phyloP scores from a whole-genome alignment of 306 rosid species.

The Abrus pulchellus region DNA sequence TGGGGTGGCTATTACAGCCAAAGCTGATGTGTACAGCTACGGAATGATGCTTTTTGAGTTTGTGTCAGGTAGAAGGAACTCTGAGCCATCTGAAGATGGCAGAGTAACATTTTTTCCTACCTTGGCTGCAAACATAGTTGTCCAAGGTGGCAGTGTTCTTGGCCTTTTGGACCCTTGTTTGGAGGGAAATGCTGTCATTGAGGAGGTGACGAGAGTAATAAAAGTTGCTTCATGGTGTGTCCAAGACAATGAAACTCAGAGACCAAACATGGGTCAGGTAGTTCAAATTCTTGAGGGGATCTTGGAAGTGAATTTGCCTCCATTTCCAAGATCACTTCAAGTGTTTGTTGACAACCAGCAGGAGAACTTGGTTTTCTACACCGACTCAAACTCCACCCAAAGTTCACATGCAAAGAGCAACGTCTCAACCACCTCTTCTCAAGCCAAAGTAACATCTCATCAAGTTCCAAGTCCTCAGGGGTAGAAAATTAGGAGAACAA shows the following conservation, averaged over 20 bases:
- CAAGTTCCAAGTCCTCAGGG: conserved; percentile 10
- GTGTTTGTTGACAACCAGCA: conserved; percentile 49
- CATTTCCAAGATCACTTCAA: conserved; percentile 54
- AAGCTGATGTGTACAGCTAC: conserved; percentile 64
- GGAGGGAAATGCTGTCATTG: conserved; percentile 51
- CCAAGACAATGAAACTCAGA: conserved; percentile 60
- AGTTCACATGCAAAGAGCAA: conserved; percentile 56
- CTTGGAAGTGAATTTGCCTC: conserved; percentile 51
- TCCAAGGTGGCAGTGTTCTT: conserved; percentile 43
- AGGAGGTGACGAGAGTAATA: conserved; percentile 49
- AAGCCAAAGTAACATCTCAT: conserved; percentile 41
- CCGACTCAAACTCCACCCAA: conserved; percentile 56
- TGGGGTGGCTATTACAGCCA: conserved; percentile 57
- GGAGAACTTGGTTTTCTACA: conserved; percentile 53
- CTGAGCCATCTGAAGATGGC: conserved; percentile 54
- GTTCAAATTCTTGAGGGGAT: conserved; percentile 67
- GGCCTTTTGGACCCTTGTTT: conserved; percentile 50
- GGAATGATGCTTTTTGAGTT: conserved; percentile 70
- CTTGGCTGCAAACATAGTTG: conserved; percentile 45
- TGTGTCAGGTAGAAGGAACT: conserved; percentile 61
- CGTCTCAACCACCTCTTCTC: conserved; percentile 43
- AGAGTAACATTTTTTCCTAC: conserved; percentile 50
- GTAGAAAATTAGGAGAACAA: conserved; percentile 39
- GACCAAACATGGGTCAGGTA: conserved; percentile 66
- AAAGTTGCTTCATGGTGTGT: conserved; percentile 70